Conservation (phyloP, 192 early-diverging fungal species). For the Spinellus fusiger region DNA sequence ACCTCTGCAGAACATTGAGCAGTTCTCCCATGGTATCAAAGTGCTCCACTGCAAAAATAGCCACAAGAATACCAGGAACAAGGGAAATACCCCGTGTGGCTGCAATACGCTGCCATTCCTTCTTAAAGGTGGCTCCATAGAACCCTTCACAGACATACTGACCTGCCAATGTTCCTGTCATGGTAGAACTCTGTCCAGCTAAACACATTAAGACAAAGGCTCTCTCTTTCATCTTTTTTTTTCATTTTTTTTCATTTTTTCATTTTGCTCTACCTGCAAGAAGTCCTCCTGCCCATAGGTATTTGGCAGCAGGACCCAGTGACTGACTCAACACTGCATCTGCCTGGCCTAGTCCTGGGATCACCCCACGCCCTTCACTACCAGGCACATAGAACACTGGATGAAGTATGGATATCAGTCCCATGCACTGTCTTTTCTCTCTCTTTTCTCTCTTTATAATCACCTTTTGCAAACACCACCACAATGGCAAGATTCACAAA, state of each 20-base stretch:
- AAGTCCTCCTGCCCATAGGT: conserved; percentile 77
- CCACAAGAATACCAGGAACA: conserved; percentile 59
- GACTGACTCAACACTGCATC: conserved; percentile 45
- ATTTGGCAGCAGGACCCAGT: conserved; percentile 59
- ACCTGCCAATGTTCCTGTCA: conserved; percentile 90
- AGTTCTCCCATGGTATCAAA: conserved; percentile 66
- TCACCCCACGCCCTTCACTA: not conserved
- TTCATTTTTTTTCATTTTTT: not conserved
- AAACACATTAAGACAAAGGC: not conserved
- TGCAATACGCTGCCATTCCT: conserved; percentile 56
- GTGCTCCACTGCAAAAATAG: conserved; percentile 45
- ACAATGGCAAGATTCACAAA: conserved; percentile 64
- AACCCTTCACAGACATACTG: conserved; percentile 86
- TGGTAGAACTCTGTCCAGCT: conserved; percentile 81
- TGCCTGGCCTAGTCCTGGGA: conserved; percentile 60
- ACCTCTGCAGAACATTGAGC: conserved; percentile 63
- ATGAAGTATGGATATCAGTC: not conserved
- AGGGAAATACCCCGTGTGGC: conserved; percentile 57
- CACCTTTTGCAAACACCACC: conserved; percentile 56
- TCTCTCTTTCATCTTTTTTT: not conserved
- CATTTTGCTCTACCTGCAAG: conserved; percentile 35
- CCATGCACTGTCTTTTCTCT: not conserved
- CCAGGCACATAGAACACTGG: conserved; percentile 31
- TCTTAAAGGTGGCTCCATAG: conserved; percentile 52
- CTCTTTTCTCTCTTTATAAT: not conserved